Conservation (phyloP, 306 rosid genomes). For the Sesbania bispinosa region DNA sequence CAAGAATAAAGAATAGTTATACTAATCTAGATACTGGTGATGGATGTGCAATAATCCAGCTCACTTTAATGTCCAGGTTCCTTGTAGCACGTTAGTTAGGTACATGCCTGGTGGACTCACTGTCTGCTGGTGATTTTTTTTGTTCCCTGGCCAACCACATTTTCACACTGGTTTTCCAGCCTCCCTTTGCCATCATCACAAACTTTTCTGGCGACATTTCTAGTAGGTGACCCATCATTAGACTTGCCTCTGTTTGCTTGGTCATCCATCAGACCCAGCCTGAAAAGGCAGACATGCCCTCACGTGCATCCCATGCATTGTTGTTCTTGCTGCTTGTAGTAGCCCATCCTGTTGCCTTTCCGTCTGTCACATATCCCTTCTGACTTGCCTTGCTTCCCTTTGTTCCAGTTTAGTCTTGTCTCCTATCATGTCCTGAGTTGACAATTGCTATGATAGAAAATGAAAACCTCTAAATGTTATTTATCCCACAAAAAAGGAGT, state of each 20-base stretch:
- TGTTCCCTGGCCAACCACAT: neutral
- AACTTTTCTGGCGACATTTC: neutral
- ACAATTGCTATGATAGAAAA: no score
- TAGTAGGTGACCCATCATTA: neutral
- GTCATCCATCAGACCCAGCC: neutral
- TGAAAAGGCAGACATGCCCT: no score
- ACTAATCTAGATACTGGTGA: neutral
- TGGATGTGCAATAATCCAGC: neutral
- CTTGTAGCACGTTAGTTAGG: neutral
- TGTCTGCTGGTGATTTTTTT: neutral
- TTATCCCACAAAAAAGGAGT: no score
- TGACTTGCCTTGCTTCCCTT: neutral
- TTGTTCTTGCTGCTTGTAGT: no score
- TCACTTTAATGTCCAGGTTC: neutral
- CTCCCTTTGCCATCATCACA: neutral
- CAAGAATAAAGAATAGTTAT: neutral
- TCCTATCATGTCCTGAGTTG: neutral
- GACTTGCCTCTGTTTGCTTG: neutral
- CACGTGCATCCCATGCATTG: no score
- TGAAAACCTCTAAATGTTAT: no score
- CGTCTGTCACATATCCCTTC: neutral
- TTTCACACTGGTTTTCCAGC: neutral
- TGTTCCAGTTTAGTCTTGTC: neutral
- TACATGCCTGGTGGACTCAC: neutral
- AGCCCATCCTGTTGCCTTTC: neutral